phyloP scores from a whole-genome alignment of 345 rosid species.

The Eucalyptus viminalis region DNA sequence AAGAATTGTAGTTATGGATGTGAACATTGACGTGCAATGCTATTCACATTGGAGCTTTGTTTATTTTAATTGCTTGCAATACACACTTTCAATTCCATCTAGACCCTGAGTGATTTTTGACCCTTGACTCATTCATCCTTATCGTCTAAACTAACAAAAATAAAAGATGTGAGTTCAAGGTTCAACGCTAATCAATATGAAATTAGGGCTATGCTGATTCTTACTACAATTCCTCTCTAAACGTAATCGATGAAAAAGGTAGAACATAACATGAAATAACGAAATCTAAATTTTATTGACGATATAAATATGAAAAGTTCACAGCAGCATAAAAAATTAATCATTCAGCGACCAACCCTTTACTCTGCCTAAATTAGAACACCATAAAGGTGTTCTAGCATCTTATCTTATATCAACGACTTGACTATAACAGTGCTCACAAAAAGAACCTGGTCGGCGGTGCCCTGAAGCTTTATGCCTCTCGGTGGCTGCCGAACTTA shows the following conservation, averaged over 20 bases:
- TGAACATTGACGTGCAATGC: background rate
- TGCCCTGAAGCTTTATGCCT: slow-evolving; percentile 67
- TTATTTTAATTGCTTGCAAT: background rate
- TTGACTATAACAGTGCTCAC: background rate
- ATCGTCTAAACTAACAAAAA: too few species aligned
- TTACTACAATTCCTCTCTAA: too few species aligned
- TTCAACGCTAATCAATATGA: background rate
- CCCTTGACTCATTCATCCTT: background rate
- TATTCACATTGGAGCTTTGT: background rate
- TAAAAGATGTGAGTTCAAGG: too few species aligned
- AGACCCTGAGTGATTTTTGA: background rate
- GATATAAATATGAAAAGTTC: too few species aligned
- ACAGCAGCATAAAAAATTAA: too few species aligned
- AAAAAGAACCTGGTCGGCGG: slow-evolving; percentile 41
- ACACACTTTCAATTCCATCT: background rate
- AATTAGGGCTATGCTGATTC: too few species aligned
- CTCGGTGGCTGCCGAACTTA: slow-evolving; percentile 70
- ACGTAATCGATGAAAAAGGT: too few species aligned
- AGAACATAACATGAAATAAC: background rate
- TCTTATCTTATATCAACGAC: background rate
- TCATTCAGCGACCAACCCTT: too few species aligned
- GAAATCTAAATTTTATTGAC: too few species aligned
- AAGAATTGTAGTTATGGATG: background rate
- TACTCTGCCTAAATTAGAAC: too few species aligned
- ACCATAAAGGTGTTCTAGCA: background rate